Base-by-base conservation (phyloP, 2,329 filamentous ascomycete species). In the Dothideomycetes sp. region DNA sequence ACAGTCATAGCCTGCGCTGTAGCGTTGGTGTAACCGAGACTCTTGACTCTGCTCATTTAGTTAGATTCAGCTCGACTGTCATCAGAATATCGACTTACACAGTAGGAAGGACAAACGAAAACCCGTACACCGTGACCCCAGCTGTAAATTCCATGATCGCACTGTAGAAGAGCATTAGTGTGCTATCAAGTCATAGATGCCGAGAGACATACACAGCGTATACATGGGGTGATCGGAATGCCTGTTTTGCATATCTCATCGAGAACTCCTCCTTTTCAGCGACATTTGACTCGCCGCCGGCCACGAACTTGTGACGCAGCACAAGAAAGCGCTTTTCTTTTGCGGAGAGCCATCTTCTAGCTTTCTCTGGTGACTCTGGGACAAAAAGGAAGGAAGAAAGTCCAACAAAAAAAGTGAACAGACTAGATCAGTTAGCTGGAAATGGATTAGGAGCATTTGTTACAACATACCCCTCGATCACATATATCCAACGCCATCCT, bases 401-500 rank as follows among this genome's bases (percentile, higher is more conserved):
- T 2, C 74, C 73, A 15, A 78, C 61, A 3, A 57, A n/a, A 1
- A 74, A 51, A 0, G 72, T 76, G 19, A n/a, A n/a, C n/a, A n/a
- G n/a, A n/a, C n/a, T n/a, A n/a, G n/a, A n/a, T n/a, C n/a, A n/a
- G n/a, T n/a, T n/a, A n/a, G n/a, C n/a, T n/a, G n/a, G n/a, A n/a
- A n/a, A n/a, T n/a, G n/a, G n/a, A n/a, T n/a, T n/a, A n/a, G n/a
- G n/a, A n/a, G n/a, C n/a, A n/a, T n/a, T n/a, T n/a, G n/a, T n/a
- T n/a, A n/a, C n/a, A n/a, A 75, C 61, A 1, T 68, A 45, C 0
- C 72, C 73, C 47, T 79, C 74, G n/a, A 78, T 64, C 0, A 78
- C 51, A 47, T 77, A 72, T 5, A 52, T 34, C 48, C 47, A 34
- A 35, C 34, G 40, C 68, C 68, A 71, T 1, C 66, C 66, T 7